phyloP scores from a whole-genome alignment of 2,329 filamentous ascomycete genomes.

The Apiospora arundinis region DNA sequence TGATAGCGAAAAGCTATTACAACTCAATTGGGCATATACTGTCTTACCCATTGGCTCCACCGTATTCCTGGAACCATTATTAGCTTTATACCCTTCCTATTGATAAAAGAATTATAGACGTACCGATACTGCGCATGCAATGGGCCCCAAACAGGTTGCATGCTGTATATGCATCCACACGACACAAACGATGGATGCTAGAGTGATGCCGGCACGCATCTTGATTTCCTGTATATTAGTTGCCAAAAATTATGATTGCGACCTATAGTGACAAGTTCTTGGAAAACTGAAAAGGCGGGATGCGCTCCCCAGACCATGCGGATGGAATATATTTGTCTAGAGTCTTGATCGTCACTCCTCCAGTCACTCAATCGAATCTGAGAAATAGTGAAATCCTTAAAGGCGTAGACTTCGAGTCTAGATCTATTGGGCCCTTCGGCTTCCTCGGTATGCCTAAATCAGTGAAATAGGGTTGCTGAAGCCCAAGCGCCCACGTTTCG shows the following conservation, averaged over 20 bases:
- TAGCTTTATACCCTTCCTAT: neutral
- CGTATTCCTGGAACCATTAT: neutral
- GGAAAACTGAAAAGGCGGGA: too few relatives aligned
- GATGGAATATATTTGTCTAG: too few relatives aligned
- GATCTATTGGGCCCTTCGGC: neutral
- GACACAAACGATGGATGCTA: neutral
- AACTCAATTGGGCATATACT: neutral
- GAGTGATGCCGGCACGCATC: neutral
- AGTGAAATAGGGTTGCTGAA: neutral
- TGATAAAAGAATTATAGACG: neutral
- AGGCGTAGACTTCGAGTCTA: too few relatives aligned
- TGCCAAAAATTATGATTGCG: neutral
- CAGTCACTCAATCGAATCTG: too few relatives aligned
- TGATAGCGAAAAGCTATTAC: too few relatives aligned
- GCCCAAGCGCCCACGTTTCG: neutral
- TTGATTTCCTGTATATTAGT: too few relatives aligned
- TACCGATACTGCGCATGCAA: neutral
- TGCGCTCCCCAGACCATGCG: too few relatives aligned
- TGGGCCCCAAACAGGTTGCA: neutral
- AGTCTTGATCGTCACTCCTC: too few relatives aligned
- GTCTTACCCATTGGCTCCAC: neutral
- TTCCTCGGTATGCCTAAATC: neutral
- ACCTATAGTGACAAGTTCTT: too few relatives aligned
- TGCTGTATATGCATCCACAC: neutral
- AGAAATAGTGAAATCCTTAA: neutral